Evolutionary conservation across 345 rosid species (phyloP).

Genomic region (Acer yangbiense): DNA sequence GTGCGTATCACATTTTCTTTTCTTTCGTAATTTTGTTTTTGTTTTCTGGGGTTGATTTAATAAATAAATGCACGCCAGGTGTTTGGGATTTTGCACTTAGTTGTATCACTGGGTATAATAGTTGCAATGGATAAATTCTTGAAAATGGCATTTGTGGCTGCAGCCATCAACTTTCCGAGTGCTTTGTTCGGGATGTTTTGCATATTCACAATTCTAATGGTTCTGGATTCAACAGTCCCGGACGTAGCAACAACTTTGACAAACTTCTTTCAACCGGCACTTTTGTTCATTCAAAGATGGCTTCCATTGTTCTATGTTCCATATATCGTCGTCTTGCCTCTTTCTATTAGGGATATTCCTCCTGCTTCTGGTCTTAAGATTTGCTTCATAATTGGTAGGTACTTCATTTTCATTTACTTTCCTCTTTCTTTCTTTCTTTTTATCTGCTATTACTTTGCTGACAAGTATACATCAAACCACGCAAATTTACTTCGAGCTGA

Average conservation of each 20-base stretch:
- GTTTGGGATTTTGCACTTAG: slow-evolving; percentile 62
- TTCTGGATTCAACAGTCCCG: slow-evolving; percentile 66
- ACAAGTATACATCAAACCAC: not conserved
- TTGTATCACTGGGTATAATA: slow-evolving; percentile 79
- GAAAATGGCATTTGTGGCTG: slow-evolving; percentile 75
- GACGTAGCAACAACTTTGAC: slow-evolving; percentile 66
- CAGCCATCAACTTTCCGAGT: slow-evolving; percentile 94
- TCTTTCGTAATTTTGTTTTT: not conserved
- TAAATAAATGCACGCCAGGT: slow-evolving; percentile 37
- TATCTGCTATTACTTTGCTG: no score
- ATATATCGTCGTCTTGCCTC: slow-evolving; percentile 84
- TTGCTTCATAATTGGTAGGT: slow-evolving; percentile 68
- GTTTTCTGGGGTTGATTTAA: not conserved
- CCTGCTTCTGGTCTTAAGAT: slow-evolving; percentile 91
- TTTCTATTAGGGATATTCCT: slow-evolving; percentile 86
- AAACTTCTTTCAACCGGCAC: slow-evolving; percentile 83
- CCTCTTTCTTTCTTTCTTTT: no score
- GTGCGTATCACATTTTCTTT: slow-evolving; percentile 29
- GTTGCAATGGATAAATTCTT: slow-evolving; percentile 74
- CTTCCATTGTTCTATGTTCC: slow-evolving; percentile 96
- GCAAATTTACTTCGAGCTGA: not conserved
- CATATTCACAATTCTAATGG: slow-evolving; percentile 72
- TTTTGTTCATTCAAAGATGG: slow-evolving; percentile 91
- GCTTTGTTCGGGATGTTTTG: slow-evolving; percentile 97
- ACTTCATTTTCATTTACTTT: not conserved